A percentile compares a stretch with the other conserved stretches of the same genome.
phyloP scores from a whole-genome alignment of 306 rosid genomes.

The Oxytropis ochrocephala region DNA sequence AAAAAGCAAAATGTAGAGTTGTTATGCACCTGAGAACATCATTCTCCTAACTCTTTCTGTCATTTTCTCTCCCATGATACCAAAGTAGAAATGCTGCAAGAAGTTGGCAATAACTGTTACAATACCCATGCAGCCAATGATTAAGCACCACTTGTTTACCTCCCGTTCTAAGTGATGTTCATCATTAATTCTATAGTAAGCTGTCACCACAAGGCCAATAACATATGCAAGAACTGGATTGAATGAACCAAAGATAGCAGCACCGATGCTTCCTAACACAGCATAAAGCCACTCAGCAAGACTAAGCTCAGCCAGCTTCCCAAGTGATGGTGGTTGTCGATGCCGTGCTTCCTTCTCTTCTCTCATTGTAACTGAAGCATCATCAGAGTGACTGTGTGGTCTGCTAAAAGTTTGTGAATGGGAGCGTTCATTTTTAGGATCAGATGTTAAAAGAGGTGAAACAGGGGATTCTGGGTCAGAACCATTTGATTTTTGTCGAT shows the following conservation, averaged over 20 bases:
- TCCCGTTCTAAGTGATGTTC: constrained; percentile 39
- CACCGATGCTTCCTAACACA: constrained; percentile 91
- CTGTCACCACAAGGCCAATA: constrained; percentile 79
- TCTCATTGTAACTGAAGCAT: constrained; percentile 41
- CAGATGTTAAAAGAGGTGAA: constrained; percentile 89
- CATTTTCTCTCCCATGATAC: constrained; percentile 99
- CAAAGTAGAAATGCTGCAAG: constrained; percentile 96
- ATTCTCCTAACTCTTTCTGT: constrained; percentile 98
- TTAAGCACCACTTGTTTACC: constrained; percentile 83
- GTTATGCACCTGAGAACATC: constrained; percentile 89
- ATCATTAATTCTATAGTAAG: constrained; percentile 49
- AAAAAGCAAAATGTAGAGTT: constrained; percentile 14
- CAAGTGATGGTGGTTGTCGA: constrained; percentile 70
- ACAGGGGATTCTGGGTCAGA: constrained; percentile 96
- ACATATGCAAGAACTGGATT: constrained; percentile 97
- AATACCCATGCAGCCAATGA: constrained; percentile 93
- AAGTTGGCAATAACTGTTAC: constrained; percentile 97
- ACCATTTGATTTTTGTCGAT: constrained; percentile 63
- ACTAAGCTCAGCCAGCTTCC: constrained; percentile 88
- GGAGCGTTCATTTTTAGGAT: constrained; percentile 93
- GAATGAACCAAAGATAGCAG: constrained; percentile 94
- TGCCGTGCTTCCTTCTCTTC: constrained; percentile 37
- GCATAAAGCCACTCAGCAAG: constrained; percentile 96
- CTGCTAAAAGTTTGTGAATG: constrained; percentile 96
- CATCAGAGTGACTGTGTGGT: constrained; percentile 74